Base-by-base conservation (phyloP, 257 asterid genomes). In the Ligustrum vulgare region DNA sequence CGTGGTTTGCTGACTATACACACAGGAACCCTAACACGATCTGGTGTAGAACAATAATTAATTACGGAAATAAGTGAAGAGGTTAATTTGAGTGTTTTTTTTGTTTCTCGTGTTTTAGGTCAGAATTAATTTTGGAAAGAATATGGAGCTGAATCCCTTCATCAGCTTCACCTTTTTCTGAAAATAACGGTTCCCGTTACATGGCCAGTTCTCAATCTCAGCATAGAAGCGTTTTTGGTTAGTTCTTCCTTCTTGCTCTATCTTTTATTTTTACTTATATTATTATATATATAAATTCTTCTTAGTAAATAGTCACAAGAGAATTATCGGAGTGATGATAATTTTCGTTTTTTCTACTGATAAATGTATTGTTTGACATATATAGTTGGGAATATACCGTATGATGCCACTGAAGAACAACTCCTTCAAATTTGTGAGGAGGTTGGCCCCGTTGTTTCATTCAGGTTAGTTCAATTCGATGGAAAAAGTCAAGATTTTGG, bases 391-490 rank as follows among this genome's bases (percentile, higher is more conserved):
- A 92, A 94, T 86, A 94, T 94, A 82, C 99, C 98, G 1, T 94
- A 94, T 82, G 99, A 94, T 84, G 96, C 96, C 68, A 91, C 92
- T 37, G 99, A 94, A 82, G 98, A 94, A 76, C 99, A 91, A 75
- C 93, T 94, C n/a, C 75, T 89, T 77, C 94, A 92, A 83, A 89
- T 94, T 56, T 94, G 97, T 67, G 98, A 94, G 89, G 98, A 94
- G 84, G 97, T 92, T 67, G 98, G 98, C 32, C 98, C 98, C 1
- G 98, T 94, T 77, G 96, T 94, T 75, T 89, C 96, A 69, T 94
- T 94, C 90, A 91, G 98, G 98, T 91, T 74, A 68, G 93, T 74
- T 72, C 41, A 33, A 23, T 77, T 73, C 31, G 0, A 47, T 16
- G 32, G 28, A 8, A 58, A 6, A 60, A 60, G 4, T 23, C 31